Evolutionary conservation across 148 eudicot genomes (phyloP).

Genomic region (Diospyros kaki): DNA sequence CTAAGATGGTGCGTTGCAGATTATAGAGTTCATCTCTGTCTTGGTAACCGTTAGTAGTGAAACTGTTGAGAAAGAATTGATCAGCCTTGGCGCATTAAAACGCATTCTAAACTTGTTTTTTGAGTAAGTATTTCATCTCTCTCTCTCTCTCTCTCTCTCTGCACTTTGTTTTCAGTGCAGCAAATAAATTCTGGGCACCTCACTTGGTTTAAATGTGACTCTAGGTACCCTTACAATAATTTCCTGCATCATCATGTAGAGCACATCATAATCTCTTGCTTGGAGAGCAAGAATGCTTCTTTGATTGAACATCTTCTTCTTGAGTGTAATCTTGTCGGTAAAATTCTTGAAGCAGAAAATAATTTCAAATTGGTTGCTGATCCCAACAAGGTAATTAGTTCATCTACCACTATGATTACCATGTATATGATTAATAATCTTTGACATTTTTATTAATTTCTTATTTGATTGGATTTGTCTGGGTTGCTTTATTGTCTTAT

Average conservation of each 20-base stretch:
- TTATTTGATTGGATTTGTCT: not conserved
- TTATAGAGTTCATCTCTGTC: conserved; percentile 87
- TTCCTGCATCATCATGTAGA: conserved; percentile 92
- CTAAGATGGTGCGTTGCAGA: conserved; percentile 39
- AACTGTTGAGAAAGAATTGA: conserved; percentile 85
- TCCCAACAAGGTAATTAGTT: conserved; percentile 49
- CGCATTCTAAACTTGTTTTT: conserved; percentile 74
- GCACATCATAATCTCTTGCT: conserved; percentile 61
- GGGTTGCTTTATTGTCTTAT: too few relatives aligned
- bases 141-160: not conserved
- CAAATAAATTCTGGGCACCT: conserved; percentile 7
- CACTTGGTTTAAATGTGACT: conserved; percentile 13
- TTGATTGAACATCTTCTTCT: conserved; percentile 76
- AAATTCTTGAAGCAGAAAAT: conserved; percentile 83
- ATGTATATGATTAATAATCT: not conserved
- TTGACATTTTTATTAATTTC: not conserved
- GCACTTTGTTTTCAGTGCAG: not conserved
- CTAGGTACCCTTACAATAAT: conserved; percentile 92
- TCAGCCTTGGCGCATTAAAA: conserved; percentile 76
- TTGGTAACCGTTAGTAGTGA: conserved; percentile 70
- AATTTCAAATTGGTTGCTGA: conserved; percentile 45
- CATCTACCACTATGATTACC: not conserved
- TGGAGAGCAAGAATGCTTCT: conserved; percentile 70
- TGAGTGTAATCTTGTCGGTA: conserved; percentile 80
- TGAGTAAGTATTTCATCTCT: conserved; percentile 46